Percentiles rank a stretch among this genome's conserved stretches.
Evolutionary conservation across 371 early-diverging fungal genomes (phyloP).

Genomic region (Rhizoclosmatium hyalinum): DNA sequence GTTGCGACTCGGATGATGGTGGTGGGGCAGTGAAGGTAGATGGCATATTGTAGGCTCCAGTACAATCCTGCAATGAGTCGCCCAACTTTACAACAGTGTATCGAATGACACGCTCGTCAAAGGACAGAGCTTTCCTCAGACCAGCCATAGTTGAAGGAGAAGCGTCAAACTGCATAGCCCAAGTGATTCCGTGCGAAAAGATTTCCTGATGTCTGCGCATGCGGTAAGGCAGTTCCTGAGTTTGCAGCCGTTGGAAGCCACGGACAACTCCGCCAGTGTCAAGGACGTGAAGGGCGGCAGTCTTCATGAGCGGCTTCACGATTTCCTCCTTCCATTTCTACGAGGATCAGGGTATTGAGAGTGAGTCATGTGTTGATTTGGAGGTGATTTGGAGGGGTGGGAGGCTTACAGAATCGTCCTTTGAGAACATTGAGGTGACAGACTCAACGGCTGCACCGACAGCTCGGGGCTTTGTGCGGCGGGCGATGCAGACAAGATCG

Average conservation of each 20-base stretch:
- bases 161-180: slow-evolving; percentile 79
- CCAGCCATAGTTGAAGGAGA: slow-evolving; percentile 69
- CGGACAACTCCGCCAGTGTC: slow-evolving; percentile 81
- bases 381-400: background rate
- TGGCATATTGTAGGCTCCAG: slow-evolving; percentile 22
- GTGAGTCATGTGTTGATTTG: background rate
- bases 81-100: slow-evolving; percentile 79
- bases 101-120: slow-evolving; percentile 79
- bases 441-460: background rate
- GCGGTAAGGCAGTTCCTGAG: slow-evolving; percentile 47
- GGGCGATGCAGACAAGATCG: slow-evolving; percentile 34
- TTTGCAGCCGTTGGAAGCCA: slow-evolving; percentile 66
- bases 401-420: background rate
- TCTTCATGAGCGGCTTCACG: slow-evolving; percentile 30
- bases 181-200: slow-evolving; percentile 39
- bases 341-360: background rate
- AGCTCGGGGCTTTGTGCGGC: slow-evolving; percentile 5
- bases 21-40: background rate
- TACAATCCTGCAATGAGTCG: slow-evolving; percentile 44
- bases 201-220: slow-evolving; percentile 55
- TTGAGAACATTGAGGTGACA: background rate
- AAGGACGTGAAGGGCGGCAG: slow-evolving; percentile 68
- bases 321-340: slow-evolving; percentile 1
- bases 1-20: no score
- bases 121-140: slow-evolving; percentile 67